These are phyloP conservation scores for Geotrichum cucujoidarum DNA, from an alignment of 1,139 yeast genomes.

Conservation along the genomic window DNA sequence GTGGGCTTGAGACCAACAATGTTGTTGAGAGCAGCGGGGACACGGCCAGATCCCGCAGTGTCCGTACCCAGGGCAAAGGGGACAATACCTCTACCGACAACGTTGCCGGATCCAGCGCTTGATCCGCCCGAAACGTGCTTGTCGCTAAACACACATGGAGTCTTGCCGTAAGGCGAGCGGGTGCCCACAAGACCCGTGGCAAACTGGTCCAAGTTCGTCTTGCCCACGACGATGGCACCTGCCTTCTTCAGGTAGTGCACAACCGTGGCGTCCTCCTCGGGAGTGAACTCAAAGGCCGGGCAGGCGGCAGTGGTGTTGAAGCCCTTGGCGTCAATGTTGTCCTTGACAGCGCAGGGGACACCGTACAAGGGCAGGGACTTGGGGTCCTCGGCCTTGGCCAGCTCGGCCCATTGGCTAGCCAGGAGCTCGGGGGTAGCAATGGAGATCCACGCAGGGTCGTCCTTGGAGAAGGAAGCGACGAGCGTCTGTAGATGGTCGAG, in stretches of 20 bases:
- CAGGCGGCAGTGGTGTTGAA: constrained; percentile 92
- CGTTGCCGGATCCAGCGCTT: constrained; percentile 90
- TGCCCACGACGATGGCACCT: constrained; percentile 89
- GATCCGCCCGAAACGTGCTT: constrained; percentile 91
- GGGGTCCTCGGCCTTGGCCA: constrained; percentile 36
- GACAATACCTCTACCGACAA: constrained; percentile 81
- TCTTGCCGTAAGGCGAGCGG: constrained; percentile 87
- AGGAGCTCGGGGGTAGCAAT: constrained; percentile 57
- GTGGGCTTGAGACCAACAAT: constrained; percentile 90
- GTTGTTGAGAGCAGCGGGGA: constrained; percentile 91
- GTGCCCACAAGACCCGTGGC: constrained; percentile 96
- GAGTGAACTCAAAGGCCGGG: constrained; percentile 67
- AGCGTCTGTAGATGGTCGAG: constrained; percentile 46
- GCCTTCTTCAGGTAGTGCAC: constrained; percentile 65
- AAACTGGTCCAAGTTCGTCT: constrained; percentile 91
- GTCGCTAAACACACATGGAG: constrained; percentile 69
- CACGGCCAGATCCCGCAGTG: constrained; percentile 98
- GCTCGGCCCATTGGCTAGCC: constrained; percentile 69
- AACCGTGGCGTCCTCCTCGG: constrained; percentile 66
- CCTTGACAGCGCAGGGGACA: constrained; percentile 91
- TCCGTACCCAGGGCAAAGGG: constrained; percentile 91
- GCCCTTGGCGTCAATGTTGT: constrained; percentile 82
- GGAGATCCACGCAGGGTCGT: constrained; percentile 90
- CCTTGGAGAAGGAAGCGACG: constrained; percentile 40
- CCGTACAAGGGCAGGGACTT: constrained; percentile 74